These are phyloP conservation scores for Candida awuae DNA, from an alignment of 805 yeast species.

Conservation along the genomic window DNA sequence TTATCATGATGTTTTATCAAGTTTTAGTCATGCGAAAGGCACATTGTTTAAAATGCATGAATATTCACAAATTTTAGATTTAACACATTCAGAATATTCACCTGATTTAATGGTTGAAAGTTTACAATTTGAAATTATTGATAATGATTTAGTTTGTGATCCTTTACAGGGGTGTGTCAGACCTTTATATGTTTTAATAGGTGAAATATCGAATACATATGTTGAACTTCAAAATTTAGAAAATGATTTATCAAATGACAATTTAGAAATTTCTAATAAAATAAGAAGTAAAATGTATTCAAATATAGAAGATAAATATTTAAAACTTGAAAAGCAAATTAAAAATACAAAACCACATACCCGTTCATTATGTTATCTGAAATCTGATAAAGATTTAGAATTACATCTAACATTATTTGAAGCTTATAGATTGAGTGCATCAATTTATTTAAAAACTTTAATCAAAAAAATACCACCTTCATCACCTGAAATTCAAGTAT, in stretches of 20 bases:
- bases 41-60: constrained; percentile 27
- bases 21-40: constrained; percentile 28
- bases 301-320: constrained; percentile 9
- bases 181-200: constrained; percentile 29
- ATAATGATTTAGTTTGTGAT: constrained; percentile 20
- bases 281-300: constrained; percentile 5
- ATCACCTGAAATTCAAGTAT: constrained; percentile 17
- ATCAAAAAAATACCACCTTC: constrained; percentile 16
- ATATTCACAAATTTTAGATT: constrained; percentile 24
- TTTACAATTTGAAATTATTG: constrained; percentile 11
- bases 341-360: constrained; percentile 16
- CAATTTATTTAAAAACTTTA: constrained; percentile 16
- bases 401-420: constrained; percentile 30
- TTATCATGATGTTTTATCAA: constrained; percentile 33
- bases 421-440: constrained; percentile 20
- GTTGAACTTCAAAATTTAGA: constrained; percentile 10
- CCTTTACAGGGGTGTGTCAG: constrained; percentile 36
- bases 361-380: constrained; percentile 12
- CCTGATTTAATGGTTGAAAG: not conserved
- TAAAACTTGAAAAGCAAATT: constrained; percentile 10
- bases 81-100: not conserved
- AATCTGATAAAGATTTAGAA: constrained; percentile 22
- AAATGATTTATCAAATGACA: not conserved
- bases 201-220: constrained; percentile 29
- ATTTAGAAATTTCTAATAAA: not conserved